phyloP scores from a whole-genome alignment of 164 flowering plant species.

The Pachysandra terminalis region DNA sequence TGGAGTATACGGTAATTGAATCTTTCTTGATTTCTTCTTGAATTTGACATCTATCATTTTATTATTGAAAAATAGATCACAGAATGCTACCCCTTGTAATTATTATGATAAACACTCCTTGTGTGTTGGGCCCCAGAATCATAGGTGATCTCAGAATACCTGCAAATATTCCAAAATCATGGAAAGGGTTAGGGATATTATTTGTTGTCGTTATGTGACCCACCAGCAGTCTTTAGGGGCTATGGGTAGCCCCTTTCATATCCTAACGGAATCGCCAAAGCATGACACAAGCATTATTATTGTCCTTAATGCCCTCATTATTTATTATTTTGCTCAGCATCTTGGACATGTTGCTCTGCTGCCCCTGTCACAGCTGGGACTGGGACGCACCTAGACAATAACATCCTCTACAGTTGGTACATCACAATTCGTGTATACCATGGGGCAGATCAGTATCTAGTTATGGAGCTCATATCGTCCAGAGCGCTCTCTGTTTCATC shows the following conservation, averaged over 20 bases:
- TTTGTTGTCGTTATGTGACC: not conserved
- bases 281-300: not conserved
- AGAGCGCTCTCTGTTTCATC: too few species aligned
- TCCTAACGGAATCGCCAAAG: not conserved
- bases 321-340: not conserved
- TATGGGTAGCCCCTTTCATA: not conserved
- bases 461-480: too few species aligned
- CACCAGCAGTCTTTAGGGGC: not conserved
- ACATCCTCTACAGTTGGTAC: too few species aligned
- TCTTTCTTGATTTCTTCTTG: constrained; percentile 12
- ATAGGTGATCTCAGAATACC: not conserved
- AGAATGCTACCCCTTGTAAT: too few species aligned
- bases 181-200: too few species aligned
- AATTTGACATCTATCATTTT: too few species aligned
- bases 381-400: too few species aligned
- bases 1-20: constrained; percentile 3
- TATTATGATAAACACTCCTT: too few species aligned
- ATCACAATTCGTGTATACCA: too few species aligned
- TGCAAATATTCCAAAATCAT: not conserved
- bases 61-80: too few species aligned
- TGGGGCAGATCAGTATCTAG: too few species aligned
- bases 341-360: not conserved
- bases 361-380: not conserved
- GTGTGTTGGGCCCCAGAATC: not conserved
- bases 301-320: not conserved